Percentiles rank a stretch among this genome's conserved stretches.
These are phyloP conservation scores for Fusarium siculi DNA, from an alignment of 2,329 filamentous ascomycete species.

Conservation along the genomic window DNA sequence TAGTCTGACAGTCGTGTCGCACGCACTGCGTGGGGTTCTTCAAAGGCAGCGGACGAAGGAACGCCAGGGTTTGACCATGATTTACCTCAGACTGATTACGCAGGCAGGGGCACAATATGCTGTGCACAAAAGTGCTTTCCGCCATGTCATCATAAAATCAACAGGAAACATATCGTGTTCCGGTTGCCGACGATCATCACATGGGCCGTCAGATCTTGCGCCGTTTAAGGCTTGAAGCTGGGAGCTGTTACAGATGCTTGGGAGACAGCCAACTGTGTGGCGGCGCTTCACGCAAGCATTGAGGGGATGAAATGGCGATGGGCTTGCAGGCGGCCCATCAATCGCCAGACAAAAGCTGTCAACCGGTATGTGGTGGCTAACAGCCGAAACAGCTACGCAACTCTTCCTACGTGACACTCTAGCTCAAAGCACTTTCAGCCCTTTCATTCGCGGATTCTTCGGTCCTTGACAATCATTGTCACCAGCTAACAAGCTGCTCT, in stretches of 20 bases:
- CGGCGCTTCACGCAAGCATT: slow-evolving; percentile 1
- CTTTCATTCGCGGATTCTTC: not conserved
- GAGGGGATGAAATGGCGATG: slow-evolving; percentile 3
- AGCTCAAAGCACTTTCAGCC: not conserved
- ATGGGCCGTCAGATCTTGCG: slow-evolving; percentile 7
- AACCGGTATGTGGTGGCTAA: not conserved
- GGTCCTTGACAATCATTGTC: not conserved
- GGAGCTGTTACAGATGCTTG: slow-evolving; percentile 23
- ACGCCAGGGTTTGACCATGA: slow-evolving; percentile 10
- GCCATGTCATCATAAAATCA: slow-evolving; percentile 19
- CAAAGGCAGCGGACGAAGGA: slow-evolving; percentile 4
- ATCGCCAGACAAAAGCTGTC: not conserved
- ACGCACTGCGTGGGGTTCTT: not conserved
- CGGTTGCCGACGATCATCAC: slow-evolving; percentile 31
- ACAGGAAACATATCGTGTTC: slow-evolving; percentile 33
- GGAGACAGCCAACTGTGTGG: slow-evolving; percentile 10
- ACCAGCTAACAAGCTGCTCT: not conserved
- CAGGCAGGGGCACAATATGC: slow-evolving; percentile 24
- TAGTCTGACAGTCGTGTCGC: not conserved
- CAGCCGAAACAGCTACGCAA: slow-evolving; percentile 9
- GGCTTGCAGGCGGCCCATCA: not conserved
- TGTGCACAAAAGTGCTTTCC: slow-evolving; percentile 15
- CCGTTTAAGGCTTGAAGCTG: slow-evolving; percentile 22
- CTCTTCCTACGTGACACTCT: not conserved
- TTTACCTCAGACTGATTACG: slow-evolving; percentile 30